Conservation (phyloP, 768 basidiomycete genomes). For the Amyloporia xantha region DNA sequence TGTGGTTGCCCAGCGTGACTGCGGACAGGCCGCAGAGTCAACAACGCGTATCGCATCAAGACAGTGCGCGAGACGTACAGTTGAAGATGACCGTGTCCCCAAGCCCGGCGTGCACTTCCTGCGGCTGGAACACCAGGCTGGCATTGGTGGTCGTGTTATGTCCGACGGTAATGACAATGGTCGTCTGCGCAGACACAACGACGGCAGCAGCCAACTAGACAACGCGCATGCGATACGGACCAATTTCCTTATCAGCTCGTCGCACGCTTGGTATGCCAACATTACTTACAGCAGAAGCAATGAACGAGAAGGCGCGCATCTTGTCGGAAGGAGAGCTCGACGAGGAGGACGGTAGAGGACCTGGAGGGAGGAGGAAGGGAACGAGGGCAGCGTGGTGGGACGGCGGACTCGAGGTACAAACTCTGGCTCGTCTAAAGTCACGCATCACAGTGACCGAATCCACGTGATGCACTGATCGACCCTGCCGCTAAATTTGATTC, state of each 20-base stretch:
- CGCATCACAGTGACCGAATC: not conserved
- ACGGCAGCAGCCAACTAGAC: constrained; percentile 5
- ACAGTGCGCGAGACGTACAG: constrained; percentile 29
- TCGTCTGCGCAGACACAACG: constrained; percentile 32
- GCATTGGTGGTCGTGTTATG: constrained; percentile 39
- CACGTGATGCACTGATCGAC: not conserved
- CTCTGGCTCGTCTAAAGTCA: not conserved
- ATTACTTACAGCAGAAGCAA: constrained; percentile 17
- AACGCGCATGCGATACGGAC: not conserved
- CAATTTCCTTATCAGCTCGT: not conserved
- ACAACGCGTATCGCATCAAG: not conserved
- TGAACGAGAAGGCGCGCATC: constrained; percentile 16
- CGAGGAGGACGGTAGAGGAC: constrained; percentile 2
- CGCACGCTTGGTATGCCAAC: not conserved
- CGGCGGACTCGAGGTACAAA: not conserved
- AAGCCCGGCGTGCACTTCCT: constrained; percentile 33
- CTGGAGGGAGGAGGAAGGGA: constrained; percentile 6
- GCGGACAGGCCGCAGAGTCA: too few relatives aligned
- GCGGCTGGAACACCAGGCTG: constrained; percentile 40
- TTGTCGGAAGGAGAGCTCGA: constrained; percentile 5
- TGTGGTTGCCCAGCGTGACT: constrained; percentile 50
- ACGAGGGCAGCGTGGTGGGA: not conserved
- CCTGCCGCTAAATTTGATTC: not conserved
- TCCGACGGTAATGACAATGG: constrained; percentile 36
- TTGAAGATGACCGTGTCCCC: constrained; percentile 53